Percentiles rank a stretch among this genome's conserved stretches.
Evolutionary conservation across 1,284 basidiomycete genomes (phyloP).

Genomic region (Cutaneotrichosporon sp.): DNA sequence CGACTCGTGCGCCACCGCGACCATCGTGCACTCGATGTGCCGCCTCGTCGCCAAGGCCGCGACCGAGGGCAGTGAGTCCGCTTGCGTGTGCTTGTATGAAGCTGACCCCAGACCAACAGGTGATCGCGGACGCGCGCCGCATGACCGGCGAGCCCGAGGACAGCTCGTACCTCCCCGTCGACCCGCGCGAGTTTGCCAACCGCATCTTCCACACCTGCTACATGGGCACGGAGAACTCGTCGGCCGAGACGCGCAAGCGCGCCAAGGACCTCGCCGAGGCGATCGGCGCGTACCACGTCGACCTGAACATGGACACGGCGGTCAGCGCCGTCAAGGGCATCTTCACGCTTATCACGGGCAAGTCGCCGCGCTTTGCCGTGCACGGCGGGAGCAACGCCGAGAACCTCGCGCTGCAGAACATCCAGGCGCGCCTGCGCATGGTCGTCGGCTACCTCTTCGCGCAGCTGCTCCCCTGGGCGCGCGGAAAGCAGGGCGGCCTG

Average conservation of each 20-base stretch:
- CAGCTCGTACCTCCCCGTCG: slow-evolving; percentile 77
- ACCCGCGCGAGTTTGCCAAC: slow-evolving; percentile 80
- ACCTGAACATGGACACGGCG: slow-evolving; percentile 94
- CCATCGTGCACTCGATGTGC: slow-evolving; percentile 97
- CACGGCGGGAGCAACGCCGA: slow-evolving; percentile 87
- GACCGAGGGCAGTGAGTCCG: slow-evolving; percentile 64
- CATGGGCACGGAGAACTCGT: slow-evolving; percentile 98
- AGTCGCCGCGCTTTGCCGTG: slow-evolving; percentile 78
- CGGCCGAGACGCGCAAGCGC: slow-evolving; percentile 76
- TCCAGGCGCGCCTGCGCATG: slow-evolving; percentile 94
- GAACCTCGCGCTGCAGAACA: slow-evolving; percentile 97
- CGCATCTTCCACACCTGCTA: slow-evolving; percentile 97
- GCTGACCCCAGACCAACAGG: slow-evolving; percentile 67
- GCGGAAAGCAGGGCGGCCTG: slow-evolving; percentile 80
- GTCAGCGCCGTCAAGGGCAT: slow-evolving; percentile 80
- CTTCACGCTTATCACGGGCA: slow-evolving; percentile 80
- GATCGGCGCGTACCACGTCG: slow-evolving; percentile 94
- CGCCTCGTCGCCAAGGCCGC: slow-evolving; percentile 79
- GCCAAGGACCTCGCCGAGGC: slow-evolving; percentile 83
- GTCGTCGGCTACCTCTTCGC: slow-evolving; percentile 97
- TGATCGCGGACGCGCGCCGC: slow-evolving; percentile 85
- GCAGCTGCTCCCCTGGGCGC: slow-evolving; percentile 89
- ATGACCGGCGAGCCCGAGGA: slow-evolving; percentile 80
- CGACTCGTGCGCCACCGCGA: slow-evolving; percentile 93
- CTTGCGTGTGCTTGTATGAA: too few relatives aligned